A percentile compares a stretch with the other conserved stretches of the same genome.
These are phyloP conservation scores for Colletotrichum lini DNA, from an alignment of 2,329 filamentous ascomycete species.

Conservation along the genomic window DNA sequence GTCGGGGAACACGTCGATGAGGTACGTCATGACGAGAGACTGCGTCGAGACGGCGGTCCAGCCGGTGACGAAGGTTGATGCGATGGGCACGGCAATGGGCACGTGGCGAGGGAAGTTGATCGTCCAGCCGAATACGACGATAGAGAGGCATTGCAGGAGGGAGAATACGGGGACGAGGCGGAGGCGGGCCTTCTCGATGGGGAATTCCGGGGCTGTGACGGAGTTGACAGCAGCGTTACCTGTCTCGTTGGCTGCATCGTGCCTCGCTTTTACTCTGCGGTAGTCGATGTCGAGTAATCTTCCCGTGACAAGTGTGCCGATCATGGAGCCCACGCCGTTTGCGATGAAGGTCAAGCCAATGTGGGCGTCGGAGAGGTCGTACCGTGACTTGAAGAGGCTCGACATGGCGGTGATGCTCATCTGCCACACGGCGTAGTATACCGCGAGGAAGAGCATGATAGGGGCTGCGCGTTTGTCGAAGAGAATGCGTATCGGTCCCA, in stretches of 20 bases:
- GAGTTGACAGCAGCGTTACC: background rate
- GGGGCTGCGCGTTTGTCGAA: conserved; percentile 58
- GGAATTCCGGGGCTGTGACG: conserved; percentile 52
- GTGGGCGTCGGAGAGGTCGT: conserved; percentile 59
- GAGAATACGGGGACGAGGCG: conserved; percentile 63
- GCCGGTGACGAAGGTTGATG: conserved; percentile 65
- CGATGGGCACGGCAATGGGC: conserved; percentile 64
- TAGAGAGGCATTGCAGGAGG: conserved; percentile 59
- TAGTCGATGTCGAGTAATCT: conserved; percentile 68
- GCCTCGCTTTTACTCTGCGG: conserved; percentile 54
- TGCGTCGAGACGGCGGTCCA: conserved; percentile 66
- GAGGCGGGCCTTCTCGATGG: conserved; percentile 66
- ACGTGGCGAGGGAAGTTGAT: conserved; percentile 58
- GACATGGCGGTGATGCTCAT: conserved; percentile 70
- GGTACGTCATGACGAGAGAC: conserved; percentile 64
- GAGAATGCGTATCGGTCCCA: conserved; percentile 63
- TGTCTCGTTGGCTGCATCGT: background rate
- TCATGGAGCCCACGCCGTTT: conserved; percentile 68
- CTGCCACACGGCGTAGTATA: conserved; percentile 69
- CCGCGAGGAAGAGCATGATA: conserved; percentile 62
- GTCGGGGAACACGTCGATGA: conserved; percentile 67
- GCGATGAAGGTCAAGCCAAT: conserved; percentile 68
- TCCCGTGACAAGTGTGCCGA: conserved; percentile 66
- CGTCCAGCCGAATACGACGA: conserved; percentile 68
- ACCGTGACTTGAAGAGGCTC: conserved; percentile 59